phyloP scores from a whole-genome alignment of 352 stramenopile species.

The Nothophytophthora sp. region DNA sequence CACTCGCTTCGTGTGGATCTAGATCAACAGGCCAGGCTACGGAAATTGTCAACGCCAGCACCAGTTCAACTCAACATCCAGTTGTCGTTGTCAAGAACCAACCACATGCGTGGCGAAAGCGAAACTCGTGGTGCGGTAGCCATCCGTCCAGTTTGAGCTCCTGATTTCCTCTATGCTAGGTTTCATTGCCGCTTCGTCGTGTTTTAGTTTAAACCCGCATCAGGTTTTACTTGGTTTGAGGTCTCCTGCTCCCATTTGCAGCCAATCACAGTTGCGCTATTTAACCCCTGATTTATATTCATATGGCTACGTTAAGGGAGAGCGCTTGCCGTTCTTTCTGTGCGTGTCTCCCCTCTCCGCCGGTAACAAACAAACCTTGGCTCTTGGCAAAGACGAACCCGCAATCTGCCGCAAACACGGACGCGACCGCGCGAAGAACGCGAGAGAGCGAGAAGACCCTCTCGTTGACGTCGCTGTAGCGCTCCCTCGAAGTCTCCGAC shows the following conservation, averaged over 20 bases:
- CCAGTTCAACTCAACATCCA: no score
- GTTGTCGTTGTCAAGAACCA: no score
- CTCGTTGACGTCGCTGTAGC: not conserved
- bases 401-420: constrained; percentile 4
- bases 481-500: not conserved
- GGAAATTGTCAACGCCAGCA: no score
- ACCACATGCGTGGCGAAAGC: no score
- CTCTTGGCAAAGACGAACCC: constrained; percentile 38
- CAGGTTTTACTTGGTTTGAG: no score
- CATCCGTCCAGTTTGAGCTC: not conserved
- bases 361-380: no score
- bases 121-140: not conserved
- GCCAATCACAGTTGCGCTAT: constrained; percentile 19
- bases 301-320: constrained; percentile 9
- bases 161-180: no score
- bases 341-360: no score
- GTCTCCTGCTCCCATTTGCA: no score
- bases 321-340: constrained; percentile 3
- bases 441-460: not conserved
- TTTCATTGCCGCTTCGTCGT: not conserved
- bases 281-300: constrained; percentile 38
- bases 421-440: constrained; percentile 4
- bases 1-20: no score
- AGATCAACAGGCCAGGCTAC: no score
- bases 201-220: no score